Base-by-base conservation (phyloP, 257 asterid genomes). In the Solanum virginianum region DNA sequence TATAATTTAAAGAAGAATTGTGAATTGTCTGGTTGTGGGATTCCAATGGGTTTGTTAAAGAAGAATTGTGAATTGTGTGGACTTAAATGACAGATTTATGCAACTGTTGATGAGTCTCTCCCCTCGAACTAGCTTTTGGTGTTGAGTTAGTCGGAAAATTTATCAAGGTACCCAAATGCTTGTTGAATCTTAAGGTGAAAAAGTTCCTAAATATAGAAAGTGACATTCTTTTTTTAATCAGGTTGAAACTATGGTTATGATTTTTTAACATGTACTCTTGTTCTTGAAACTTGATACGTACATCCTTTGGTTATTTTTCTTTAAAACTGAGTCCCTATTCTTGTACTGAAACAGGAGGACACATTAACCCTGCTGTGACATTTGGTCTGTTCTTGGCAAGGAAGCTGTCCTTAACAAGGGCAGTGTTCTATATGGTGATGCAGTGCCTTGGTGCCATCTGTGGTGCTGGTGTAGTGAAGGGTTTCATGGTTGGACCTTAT, bases 261-360 rank as follows among this genome's bases (percentile, higher is more conserved):
- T 13, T 26, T 14, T 15, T 68, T 15, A 66, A 70, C 47, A 68
- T 68, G 94, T 93, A 91, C 94, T 75, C 90, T 90, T 77, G 96
- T 71, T 66, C 45, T 8, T 68, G 15, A 68, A 36, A 68, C 8
- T 16, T 32, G 14, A 47, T 66, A 7, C 15, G 24, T 66, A 5
- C n/a, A 29, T 6, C 5, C n/a, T 68, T 20, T 60, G 32, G 15
- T 57, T 60, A 10, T 57, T 57, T 57, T 20, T 57, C 15, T n/a
- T 59, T n/a, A 74, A 66, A 53, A 15, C 32, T 49, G 4, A 26
- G 87, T 15, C 65, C 24, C 49, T 24, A 12, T 18, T 45, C 3
- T 53, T 85, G 62, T 51, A 62, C 72, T 59, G 60, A 63, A 84
- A 88, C 90, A 89, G 93, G 93, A 85, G 93, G 93, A 59, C 93